Base-by-base conservation (phyloP, 140 eudicot species). In the Eryngium alpinum region DNA sequence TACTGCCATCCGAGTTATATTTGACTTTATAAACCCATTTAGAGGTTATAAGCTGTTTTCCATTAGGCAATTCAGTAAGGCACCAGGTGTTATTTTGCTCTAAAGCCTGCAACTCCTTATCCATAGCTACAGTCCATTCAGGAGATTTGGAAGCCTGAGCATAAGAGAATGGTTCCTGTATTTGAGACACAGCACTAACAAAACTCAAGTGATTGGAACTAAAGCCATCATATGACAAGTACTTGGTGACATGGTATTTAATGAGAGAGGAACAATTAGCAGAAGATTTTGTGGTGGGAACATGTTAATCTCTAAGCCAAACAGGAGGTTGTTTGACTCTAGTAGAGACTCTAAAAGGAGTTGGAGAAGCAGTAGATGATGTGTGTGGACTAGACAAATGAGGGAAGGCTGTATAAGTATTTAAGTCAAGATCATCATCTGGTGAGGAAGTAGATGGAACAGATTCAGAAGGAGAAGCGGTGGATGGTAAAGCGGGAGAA, bases 51-150 rank as follows among this genome's bases (percentile, higher is more conserved):
- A 25, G 13, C 0, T 16, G 16, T 17, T 70, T 70, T 0, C 49
- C 27, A 3, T 1, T 12, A 0, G 75, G 10, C 0, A 70, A 6
- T 0, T 16, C 3, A 1, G 21, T 29, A 0, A 70, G 0, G 0
- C 1, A 15, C 75, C 49, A 70, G 5, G 75, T 70, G 1, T 70
- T 16, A 5, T 32, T 70, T 2, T 24, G 4, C 5, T 70, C 25
- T 0, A 70, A 4, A 31, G 31, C 56, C 16, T 9, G 7, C 6
- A 33, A 0, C 11, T 70, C 75, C 15, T 70, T 70, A 10, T 16
- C 1, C n/a, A 70, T 70, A 0, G 46, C 49, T 0, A 17, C 21
- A 4, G 16, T 1, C 75, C 46, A 70, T 0, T 31, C 18, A 0
- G 10, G 21, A 19, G 15, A 21, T 13, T 31, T 28, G 9, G 9